Base-by-base conservation (phyloP, 2,329 filamentous ascomycete genomes). In the Sporothrix inflata region DNA sequence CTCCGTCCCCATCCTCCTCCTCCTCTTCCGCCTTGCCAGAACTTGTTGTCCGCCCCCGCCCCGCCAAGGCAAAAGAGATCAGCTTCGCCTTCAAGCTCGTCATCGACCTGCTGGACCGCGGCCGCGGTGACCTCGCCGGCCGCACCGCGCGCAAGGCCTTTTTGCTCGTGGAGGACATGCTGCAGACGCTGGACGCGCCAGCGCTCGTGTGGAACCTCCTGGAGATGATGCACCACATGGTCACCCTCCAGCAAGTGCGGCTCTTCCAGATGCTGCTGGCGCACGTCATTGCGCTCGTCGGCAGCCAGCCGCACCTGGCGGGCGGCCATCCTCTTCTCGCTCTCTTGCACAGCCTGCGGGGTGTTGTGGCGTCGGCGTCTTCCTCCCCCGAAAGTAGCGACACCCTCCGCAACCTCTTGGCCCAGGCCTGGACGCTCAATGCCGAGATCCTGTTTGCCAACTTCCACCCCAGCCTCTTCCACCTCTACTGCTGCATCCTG, bases 141-240 rank as follows among this genome's bases (percentile, higher is more conserved):
- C 71, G 75, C 11, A 55, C 73, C 30, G 75, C 75, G n/a, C 75
- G 75, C 5, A 76, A 76, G 68, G 73, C 75, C 9, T 76, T 76
- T 45, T n/a, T 76, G n/a, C 71, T 73, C 40, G 73, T 74, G 21
- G 75, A 76, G 60, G 72, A 69, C 24, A 73, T 76, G 2, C 61
- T 76, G 12, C 16, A 19, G 2, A 40, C 55, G 11, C 49, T 74
- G 27, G 74, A 74, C n/a, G 75, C 71, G 1, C 75, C 75, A 1
- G 49, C 30, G 9, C 7, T 69, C 4, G 30, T 69, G 6, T 69
- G 67, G 67, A 69, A 69, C 34, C 34, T 69, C 1, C 24, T 69
- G 5, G 67, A 69, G 4, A 57, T 57, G 1, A 57, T 69, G 51
- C 21, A 69, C 67, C 45, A 57, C 67, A 60, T 69, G 38, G 49